phyloP scores from a whole-genome alignment of 441 rosid genomes.

The Breynia disticha region DNA sequence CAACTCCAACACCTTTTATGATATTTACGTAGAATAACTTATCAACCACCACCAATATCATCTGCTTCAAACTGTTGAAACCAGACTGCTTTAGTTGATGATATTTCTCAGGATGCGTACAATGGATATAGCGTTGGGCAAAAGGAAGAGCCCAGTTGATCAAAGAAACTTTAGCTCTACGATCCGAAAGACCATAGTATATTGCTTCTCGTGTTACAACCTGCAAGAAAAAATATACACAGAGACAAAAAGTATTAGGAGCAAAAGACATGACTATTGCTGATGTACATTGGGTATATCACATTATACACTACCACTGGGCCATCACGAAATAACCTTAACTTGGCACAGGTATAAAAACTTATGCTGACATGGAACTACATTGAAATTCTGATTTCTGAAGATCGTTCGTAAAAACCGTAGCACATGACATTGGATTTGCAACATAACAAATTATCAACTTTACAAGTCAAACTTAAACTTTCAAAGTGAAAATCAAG shows the following conservation, averaged over 20 bases:
- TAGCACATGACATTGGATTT: too few species aligned
- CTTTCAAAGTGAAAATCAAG: too few species aligned
- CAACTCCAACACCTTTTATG: conserved; percentile 34
- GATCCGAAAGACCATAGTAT: conserved; percentile 42
- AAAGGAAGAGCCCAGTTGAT: conserved; percentile 88
- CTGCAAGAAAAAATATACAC: conserved; percentile 32
- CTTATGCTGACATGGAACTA: too few species aligned
- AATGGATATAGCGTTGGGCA: conserved; percentile 76
- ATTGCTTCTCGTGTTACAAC: conserved; percentile 72
- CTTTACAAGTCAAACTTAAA: too few species aligned
- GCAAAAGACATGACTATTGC: not conserved
- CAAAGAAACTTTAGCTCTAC: conserved; percentile 43
- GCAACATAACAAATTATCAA: too few species aligned
- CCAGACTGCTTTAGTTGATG: conserved; percentile 41
- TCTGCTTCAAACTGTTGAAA: conserved; percentile 36
- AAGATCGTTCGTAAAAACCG: too few species aligned
- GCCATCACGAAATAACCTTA: too few species aligned
- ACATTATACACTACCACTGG: too few species aligned
- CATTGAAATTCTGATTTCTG: too few species aligned
- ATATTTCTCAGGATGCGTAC: conserved; percentile 51
- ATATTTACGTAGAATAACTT: conserved; percentile 59
- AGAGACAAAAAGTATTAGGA: not conserved
- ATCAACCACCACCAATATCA: conserved; percentile 56
- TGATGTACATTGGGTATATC: too few species aligned
- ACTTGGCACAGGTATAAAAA: too few species aligned